These are phyloP conservation scores for Lachancea meyersii DNA, from an alignment of 805 yeast species.

Conservation along the genomic window DNA sequence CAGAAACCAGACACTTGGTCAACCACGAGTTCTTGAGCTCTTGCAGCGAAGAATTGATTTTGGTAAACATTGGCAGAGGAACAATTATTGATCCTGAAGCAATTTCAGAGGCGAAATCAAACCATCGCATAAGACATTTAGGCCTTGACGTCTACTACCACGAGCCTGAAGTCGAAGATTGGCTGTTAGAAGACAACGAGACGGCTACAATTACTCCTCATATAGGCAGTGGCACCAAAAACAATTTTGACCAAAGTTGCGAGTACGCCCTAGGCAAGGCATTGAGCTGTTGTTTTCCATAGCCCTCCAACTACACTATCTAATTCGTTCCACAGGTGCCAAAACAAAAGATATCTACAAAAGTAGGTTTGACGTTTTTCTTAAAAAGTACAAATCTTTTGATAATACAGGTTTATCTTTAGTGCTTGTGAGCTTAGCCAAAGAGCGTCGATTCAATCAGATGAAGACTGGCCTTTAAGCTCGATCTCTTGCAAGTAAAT, in stretches of 20 bases:
- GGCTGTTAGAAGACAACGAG: constrained; percentile 13
- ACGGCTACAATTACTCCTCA: constrained; percentile 48
- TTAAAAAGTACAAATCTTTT: too few relatives aligned
- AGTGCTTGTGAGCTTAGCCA: too few relatives aligned
- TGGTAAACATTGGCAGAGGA: constrained; percentile 61
- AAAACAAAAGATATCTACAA: too few relatives aligned
- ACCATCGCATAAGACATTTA: constrained; percentile 46
- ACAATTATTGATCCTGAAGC: constrained; percentile 46
- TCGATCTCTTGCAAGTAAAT: too few relatives aligned
- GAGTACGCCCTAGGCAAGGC: constrained; percentile 25
- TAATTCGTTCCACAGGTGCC: too few relatives aligned
- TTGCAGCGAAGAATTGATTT: constrained; percentile 20
- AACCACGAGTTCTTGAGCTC: constrained; percentile 36
- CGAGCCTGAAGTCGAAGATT: constrained; percentile 42
- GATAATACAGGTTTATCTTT: too few relatives aligned
- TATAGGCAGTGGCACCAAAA: constrained; percentile 51
- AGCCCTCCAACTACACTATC: too few relatives aligned
- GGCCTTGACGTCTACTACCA: constrained; percentile 56
- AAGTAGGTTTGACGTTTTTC: too few relatives aligned
- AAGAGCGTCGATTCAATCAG: too few relatives aligned
- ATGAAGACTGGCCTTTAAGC: too few relatives aligned
- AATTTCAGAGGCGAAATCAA: constrained; percentile 37
- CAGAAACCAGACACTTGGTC: constrained; percentile 45
- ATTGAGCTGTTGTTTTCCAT: constrained; percentile 4
- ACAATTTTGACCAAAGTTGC: constrained; percentile 41